Conservation (phyloP, 345 rosid species). For the Cardamine occulta region DNA sequence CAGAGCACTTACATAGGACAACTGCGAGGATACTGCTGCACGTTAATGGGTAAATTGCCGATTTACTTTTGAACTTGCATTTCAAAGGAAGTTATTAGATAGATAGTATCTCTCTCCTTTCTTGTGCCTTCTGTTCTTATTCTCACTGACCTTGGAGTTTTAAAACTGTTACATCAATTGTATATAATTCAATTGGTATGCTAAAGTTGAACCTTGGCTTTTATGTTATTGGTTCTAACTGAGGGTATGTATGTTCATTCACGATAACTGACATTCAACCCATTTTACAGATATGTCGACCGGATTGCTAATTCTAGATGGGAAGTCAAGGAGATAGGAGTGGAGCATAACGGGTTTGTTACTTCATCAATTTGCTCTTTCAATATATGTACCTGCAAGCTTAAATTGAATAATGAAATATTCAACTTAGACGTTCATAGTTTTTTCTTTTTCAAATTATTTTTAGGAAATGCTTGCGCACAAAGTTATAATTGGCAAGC, state of each 20-base stretch:
- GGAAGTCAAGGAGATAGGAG: conserved; percentile 96
- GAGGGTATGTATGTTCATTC: conserved; percentile 9
- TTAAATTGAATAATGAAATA: neutral
- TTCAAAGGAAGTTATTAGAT: conserved; percentile 11
- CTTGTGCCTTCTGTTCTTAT: conserved; percentile 14
- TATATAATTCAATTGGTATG: neutral
- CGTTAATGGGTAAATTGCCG: conserved; percentile 78
- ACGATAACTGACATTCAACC: conserved; percentile 26
- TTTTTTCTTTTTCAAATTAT: neutral
- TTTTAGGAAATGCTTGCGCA: conserved; percentile 1
- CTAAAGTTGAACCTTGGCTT: conserved; percentile 8
- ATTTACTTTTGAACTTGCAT: conserved; percentile 2
- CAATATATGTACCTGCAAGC: neutral
- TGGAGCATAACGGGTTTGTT: conserved; percentile 98
- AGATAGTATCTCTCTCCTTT: conserved; percentile 7
- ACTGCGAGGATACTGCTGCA: conserved; percentile 91
- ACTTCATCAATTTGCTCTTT: conserved; percentile 30
- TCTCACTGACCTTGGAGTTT: conserved; percentile 13
- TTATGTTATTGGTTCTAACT: conserved; percentile 9
- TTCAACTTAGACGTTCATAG: neutral
- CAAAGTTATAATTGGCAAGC: conserved; percentile 19
- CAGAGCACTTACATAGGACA: conserved; percentile 77
- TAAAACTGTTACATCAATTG: conserved; percentile 4
- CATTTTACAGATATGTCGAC: conserved; percentile 77
- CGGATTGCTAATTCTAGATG: conserved; percentile 91